Evolutionary conservation across 2,329 filamentous ascomycete genomes (phyloP).

Genomic region (Sporothrix inflata): DNA sequence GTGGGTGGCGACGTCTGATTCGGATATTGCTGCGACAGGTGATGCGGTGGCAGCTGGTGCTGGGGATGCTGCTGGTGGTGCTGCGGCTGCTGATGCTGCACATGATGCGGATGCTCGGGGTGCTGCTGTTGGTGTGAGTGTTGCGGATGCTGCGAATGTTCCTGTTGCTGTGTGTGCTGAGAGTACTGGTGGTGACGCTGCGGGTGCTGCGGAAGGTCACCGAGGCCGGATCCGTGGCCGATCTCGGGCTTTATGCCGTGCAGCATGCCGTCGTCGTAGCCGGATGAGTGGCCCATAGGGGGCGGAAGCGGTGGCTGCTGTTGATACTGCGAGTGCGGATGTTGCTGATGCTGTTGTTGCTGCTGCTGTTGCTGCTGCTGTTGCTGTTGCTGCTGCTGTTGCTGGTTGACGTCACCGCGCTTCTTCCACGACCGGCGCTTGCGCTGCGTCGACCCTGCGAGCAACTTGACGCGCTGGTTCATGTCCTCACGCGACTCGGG

Average conservation of each 20-base stretch:
- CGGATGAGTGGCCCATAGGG: conserved; percentile 15
- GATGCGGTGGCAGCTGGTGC: conserved; percentile 21
- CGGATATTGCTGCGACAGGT: conserved; percentile 20
- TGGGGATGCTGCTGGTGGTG: conserved; percentile 23
- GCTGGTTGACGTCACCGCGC: neutral
- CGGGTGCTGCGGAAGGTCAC: conserved; percentile 26
- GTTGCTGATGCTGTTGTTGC: neutral
- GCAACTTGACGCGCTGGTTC: conserved; percentile 52
- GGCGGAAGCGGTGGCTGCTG: neutral
- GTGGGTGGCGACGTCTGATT: conserved; percentile 23
- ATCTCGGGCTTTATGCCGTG: conserved; percentile 29
- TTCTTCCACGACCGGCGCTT: conserved; percentile 33
- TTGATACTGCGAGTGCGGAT: conserved; percentile 5
- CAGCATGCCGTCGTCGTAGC: conserved; percentile 23
- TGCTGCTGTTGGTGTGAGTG: conserved; percentile 27
- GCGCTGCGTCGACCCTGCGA: conserved; percentile 47
- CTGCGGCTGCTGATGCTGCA: conserved; percentile 22
- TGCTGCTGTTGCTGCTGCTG: neutral
- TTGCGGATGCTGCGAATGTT: conserved; percentile 10
- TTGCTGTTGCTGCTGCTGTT: conserved; percentile 15
- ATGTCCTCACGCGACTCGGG: conserved; percentile 57
- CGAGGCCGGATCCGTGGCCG: conserved; percentile 22
- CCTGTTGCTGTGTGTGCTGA: conserved; percentile 15
- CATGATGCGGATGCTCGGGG: conserved; percentile 2
- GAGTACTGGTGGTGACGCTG: conserved; percentile 1